A percentile compares a stretch with the other conserved stretches of the same genome.
Conservation (phyloP, 345 rosid species). For the Eucalyptus curtisii region DNA sequence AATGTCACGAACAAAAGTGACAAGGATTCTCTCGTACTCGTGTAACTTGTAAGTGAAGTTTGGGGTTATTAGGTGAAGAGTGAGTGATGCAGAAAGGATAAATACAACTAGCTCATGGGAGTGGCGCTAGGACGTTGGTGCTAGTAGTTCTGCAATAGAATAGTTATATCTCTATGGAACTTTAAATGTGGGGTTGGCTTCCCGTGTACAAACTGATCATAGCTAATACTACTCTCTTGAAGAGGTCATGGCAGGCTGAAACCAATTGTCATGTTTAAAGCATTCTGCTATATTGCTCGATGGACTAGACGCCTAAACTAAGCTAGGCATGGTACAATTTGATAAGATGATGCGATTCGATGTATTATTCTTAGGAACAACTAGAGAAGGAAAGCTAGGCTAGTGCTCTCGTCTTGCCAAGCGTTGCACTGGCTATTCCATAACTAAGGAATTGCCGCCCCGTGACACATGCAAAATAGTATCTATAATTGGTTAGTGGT, state of each 20-base stretch:
- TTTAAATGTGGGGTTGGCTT: fast-evolving
- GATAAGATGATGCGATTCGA: fast-evolving
- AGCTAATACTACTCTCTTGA: fast-evolving
- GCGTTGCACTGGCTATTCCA: too few species aligned
- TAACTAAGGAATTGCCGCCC: not conserved
- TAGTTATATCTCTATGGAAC: too few species aligned
- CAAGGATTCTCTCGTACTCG: not conserved
- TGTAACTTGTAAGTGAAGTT: not conserved
- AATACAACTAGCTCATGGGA: not conserved
- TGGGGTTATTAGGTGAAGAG: not conserved
- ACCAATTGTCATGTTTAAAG: not conserved
- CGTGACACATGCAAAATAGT: not conserved
- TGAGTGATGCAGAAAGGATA: not conserved
- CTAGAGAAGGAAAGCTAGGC: not conserved
- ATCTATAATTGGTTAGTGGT: not conserved
- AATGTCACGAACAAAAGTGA: fast-evolving
- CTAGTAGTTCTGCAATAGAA: fast-evolving
- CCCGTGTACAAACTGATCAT: fast-evolving
- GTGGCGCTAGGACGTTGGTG: fast-evolving
- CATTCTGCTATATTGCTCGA: fast-evolving
- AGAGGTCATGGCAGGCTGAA: not conserved
- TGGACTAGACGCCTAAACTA: not conserved
- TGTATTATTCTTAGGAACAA: too few species aligned
- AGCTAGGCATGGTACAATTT: too few species aligned
- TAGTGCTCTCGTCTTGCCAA: fast-evolving